phyloP scores from a whole-genome alignment of 73 alveolate genomes.

The Tetrahymena borealis region DNA sequence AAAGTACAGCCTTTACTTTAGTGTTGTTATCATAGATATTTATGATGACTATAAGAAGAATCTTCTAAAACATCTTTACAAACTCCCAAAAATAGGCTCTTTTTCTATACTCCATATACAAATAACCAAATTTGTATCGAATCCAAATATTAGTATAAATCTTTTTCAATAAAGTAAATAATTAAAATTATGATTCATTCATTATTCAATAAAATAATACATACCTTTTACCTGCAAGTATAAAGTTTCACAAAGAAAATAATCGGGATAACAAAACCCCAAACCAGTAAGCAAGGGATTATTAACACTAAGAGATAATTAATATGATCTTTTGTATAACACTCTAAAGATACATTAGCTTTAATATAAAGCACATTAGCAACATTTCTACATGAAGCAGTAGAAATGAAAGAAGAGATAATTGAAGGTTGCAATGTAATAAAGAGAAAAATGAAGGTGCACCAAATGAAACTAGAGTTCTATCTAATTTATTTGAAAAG shows the following conservation, averaged over 20 bases:
- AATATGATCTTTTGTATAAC: background rate
- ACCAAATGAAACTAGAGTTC: background rate
- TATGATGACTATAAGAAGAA: background rate
- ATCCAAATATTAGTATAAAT: background rate
- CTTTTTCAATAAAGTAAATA: background rate
- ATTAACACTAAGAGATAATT: conserved; percentile 5
- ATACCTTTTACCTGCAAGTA: background rate
- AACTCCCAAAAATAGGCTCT: conserved; percentile 41
- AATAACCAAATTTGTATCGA: conserved; percentile 1
- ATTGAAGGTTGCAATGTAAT: conserved; percentile 11
- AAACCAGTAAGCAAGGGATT: background rate
- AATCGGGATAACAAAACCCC: conserved; percentile 15
- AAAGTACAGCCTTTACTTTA: conserved; percentile 14
- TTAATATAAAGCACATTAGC: background rate
- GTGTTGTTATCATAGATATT: conserved; percentile 5
- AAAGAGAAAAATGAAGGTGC: conserved; percentile 13
- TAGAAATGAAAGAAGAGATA: conserved; percentile 7
- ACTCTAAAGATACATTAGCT: conserved; percentile 8
- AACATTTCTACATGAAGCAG: conserved; percentile 10
- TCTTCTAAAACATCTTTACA: conserved; percentile 25
- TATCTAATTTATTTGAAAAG: background rate
- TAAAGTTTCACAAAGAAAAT: background rate
- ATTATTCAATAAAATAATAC: background rate
- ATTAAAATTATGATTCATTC: background rate
- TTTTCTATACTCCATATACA: conserved; percentile 16